A percentile compares a stretch with the other conserved stretches of the same genome.
These are phyloP conservation scores for Wickerhamiella kazuoi DNA, from an alignment of 805 yeast species.

Conservation along the genomic window DNA sequence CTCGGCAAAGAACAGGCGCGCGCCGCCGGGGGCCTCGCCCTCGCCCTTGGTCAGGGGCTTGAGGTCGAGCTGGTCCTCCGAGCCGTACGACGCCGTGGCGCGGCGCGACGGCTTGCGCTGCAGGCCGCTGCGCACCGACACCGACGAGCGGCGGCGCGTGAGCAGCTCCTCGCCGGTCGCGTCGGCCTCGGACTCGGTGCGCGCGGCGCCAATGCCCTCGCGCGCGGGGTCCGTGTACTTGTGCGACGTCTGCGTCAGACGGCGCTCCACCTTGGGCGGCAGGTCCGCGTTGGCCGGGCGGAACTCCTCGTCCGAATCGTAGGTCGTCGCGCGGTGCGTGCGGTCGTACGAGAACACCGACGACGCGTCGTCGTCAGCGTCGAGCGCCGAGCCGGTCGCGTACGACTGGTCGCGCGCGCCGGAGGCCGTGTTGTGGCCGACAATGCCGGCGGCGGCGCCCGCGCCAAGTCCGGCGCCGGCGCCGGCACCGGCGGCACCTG, in stretches of 20 bases:
- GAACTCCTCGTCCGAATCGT: conserved; percentile 16
- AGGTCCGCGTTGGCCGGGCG: conserved; percentile 17
- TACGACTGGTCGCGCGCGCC: not conserved
- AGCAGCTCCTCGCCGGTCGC: conserved; percentile 12
- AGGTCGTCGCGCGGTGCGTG: conserved; percentile 16
- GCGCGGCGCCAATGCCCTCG: conserved; percentile 20
- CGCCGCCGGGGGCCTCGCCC: conserved; percentile 1
- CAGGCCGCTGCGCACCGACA: conserved; percentile 8
- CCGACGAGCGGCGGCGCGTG: conserved; percentile 16
- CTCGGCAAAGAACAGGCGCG: conserved; percentile 18
- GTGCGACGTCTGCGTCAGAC: conserved; percentile 19
- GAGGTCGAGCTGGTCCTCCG: conserved; percentile 12
- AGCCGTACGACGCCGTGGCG: conserved; percentile 22
- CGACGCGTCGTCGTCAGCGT: conserved; percentile 12
- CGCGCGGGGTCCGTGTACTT: conserved; percentile 16
- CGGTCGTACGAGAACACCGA: conserved; percentile 21
- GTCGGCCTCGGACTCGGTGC: conserved; percentile 15
- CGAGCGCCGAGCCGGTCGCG: conserved; percentile 4
- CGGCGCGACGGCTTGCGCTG: conserved; percentile 15
- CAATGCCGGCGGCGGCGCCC: not conserved
- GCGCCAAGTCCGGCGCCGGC: not conserved
- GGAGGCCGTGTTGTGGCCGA: not conserved
- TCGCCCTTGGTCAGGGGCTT: conserved; percentile 16
- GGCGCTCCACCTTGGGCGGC: conserved; percentile 20
- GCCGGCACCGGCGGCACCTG: not conserved